A percentile compares a stretch with the other conserved stretches of the same genome.
Conservation (phyloP, 805 yeast species). For the Kodamaea sagamina region DNA sequence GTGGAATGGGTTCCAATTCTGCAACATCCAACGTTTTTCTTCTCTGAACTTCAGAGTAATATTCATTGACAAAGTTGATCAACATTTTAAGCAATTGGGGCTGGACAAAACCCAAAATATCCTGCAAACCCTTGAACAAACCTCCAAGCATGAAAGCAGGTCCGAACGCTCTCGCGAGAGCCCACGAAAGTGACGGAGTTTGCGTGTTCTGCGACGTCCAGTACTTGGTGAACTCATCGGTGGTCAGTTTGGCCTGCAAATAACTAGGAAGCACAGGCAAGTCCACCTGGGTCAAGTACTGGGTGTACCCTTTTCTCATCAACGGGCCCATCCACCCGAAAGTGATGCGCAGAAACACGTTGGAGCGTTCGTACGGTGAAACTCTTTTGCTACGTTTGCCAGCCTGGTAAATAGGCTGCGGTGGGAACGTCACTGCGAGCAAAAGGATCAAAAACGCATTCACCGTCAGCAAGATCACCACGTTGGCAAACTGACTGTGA, state of each 20-base stretch:
- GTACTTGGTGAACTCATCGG: conserved; percentile 49
- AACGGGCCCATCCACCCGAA: conserved; percentile 90
- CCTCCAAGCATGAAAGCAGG: conserved; percentile 69
- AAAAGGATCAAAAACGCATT: conserved; percentile 46
- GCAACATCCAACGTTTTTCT: conserved; percentile 21
- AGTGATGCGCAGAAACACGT: conserved; percentile 73
- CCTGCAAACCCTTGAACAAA: conserved; percentile 70
- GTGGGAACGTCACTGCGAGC: conserved; percentile 13
- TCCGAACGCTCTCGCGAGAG: conserved; percentile 75
- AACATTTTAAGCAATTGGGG: conserved; percentile 76
- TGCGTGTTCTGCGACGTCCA: conserved; percentile 60
- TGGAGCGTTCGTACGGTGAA: conserved; percentile 48
- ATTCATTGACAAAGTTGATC: conserved; percentile 54
- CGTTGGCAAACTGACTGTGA: conserved; percentile 46
- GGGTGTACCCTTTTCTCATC: conserved; percentile 74
- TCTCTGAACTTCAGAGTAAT: conserved; percentile 26
- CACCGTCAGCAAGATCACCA: conserved; percentile 25
- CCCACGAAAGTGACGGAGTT: conserved; percentile 55
- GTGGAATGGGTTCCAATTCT: conserved; percentile 49
- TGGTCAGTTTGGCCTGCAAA: conserved; percentile 56
- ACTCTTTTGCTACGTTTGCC: conserved; percentile 11
- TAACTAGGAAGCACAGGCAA: conserved; percentile 76
- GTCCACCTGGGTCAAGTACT: conserved; percentile 58
- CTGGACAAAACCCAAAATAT: conserved; percentile 76
- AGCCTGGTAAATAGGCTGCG: conserved; percentile 5